These are phyloP conservation scores for Scytalidium lignicola DNA, from an alignment of 2,329 filamentous ascomycete species.

Conservation along the genomic window DNA sequence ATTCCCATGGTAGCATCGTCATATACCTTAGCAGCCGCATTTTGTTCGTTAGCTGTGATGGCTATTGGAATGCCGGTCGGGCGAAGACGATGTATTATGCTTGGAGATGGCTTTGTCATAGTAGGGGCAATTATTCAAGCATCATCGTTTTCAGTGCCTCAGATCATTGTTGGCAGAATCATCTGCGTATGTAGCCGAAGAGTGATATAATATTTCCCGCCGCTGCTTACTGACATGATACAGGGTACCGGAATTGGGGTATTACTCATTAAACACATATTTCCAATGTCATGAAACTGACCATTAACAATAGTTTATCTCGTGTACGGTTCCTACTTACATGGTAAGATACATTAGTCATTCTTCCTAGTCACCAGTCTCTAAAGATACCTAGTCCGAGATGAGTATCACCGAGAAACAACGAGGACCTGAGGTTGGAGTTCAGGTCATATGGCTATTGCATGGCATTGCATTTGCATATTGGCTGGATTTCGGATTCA, in stretches of 20 bases:
- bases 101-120: constrained; percentile 24
- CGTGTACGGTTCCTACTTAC: constrained; percentile 26
- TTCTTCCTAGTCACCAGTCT: background rate
- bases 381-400: constrained; percentile 6
- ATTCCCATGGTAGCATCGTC: constrained; percentile 21
- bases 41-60: constrained; percentile 22
- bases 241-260: constrained; percentile 9
- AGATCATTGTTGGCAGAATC: constrained; percentile 26
- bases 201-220: background rate
- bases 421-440: constrained; percentile 24
- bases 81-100: constrained; percentile 14
- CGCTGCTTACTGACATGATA: background rate
- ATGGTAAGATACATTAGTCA: constrained; percentile 10
- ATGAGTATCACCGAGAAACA: constrained; percentile 16
- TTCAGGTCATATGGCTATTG: constrained; percentile 20
- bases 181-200: constrained; percentile 11
- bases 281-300: background rate
- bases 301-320: constrained; percentile 18
- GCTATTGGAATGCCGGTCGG: constrained; percentile 22
- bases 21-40: constrained; percentile 15
- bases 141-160: constrained; percentile 23
- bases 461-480: constrained; percentile 24
- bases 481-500: constrained; percentile 18
- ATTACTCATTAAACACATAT: background rate
- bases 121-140: constrained; percentile 26